Base-by-base conservation (phyloP, 345 rosid genomes). In the Pseudoturritis turrita region DNA sequence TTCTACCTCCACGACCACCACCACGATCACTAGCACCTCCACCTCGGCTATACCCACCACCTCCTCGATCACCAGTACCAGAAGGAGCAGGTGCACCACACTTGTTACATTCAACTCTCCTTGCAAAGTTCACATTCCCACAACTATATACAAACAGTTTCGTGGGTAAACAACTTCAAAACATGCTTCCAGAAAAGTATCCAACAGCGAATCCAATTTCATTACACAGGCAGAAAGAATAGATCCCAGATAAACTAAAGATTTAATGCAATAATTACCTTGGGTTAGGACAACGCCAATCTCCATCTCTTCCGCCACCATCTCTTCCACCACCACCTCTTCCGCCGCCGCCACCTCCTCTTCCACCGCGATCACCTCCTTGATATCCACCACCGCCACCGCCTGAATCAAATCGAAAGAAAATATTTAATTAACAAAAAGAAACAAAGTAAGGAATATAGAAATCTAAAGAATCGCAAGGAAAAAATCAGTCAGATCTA, bases 51-150 rank as follows among this genome's bases (percentile, higher is more conserved):
- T 85, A 87, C 44, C 92, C 92, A 76, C 91, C 83, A 51, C 85
- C 75, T 49, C 81, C 82, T 59, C 77, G 68, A 55, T 82, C 81
- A 49, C 74, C 72, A 51, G 82, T 53, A 70, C 88, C 96, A 78
- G 85, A 83, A 47, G 98, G 92, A 49, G 86, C 78, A 22, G 97
- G 88, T 62, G 97, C 51, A 14, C 96, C 97, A 43, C 98, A 95
- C 82, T 89, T 95, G 87, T 95, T 95, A 85, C 99, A 95, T 70
- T 92, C 99, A 61, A 79, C 78, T 79, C 97, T 86, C 79, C 97
- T 90, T 19, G 97, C 96, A 77, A 96, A 95, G 81, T 95, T 95
- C 84, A 84, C 80, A 83, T 96, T 96, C 77, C 95, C 99, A 83
- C 98, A 92, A 73, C 99, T 96, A 83, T 79, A 87, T 22, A 73